Evolutionary conservation across 2,329 filamentous ascomycete species (phyloP).

Genomic region (Venturiaceae sp.): DNA sequence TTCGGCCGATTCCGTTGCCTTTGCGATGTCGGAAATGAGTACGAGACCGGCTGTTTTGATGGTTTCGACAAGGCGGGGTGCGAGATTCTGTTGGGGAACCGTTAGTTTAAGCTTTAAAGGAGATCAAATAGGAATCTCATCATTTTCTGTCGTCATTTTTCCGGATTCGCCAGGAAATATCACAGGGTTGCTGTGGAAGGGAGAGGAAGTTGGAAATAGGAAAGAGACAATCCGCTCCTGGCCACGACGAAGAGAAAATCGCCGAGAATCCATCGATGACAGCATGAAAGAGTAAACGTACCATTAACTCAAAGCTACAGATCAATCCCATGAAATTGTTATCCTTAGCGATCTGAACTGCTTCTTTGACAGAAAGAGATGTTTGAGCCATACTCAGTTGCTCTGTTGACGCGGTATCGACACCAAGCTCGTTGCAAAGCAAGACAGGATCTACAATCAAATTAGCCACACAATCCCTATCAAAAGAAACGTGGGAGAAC

Average conservation of each 20-base stretch:
- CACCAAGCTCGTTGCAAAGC: constrained; percentile 83
- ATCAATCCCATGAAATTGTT: constrained; percentile 99
- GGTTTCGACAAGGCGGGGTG: constrained; percentile 81
- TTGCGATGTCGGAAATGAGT: constrained; percentile 78
- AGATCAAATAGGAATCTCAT: too few relatives aligned
- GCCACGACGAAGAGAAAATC: neutral
- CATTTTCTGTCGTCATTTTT: too few relatives aligned
- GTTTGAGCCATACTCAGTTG: constrained; percentile 33
- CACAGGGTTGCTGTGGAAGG: neutral
- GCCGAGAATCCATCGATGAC: neutral
- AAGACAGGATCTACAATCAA: constrained; percentile 66
- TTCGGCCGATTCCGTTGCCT: constrained; percentile 27
- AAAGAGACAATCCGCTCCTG: neutral
- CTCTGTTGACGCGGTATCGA: neutral
- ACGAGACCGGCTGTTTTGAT: constrained; percentile 93
- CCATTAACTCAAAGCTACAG: constrained; percentile 76
- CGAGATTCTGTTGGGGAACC: constrained; percentile 68
- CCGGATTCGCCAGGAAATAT: neutral
- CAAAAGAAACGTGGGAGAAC: constrained; percentile 17
- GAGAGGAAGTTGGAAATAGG: too few relatives aligned
- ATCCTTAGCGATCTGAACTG: constrained; percentile 80
- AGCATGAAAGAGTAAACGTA: constrained; percentile 36
- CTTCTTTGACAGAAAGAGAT: constrained; percentile 85
- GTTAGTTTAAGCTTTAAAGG: too few relatives aligned
- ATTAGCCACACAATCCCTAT: neutral